Evolutionary conservation across 2,329 filamentous ascomycete species (phyloP).

Genomic region (Septoria petroselini): DNA sequence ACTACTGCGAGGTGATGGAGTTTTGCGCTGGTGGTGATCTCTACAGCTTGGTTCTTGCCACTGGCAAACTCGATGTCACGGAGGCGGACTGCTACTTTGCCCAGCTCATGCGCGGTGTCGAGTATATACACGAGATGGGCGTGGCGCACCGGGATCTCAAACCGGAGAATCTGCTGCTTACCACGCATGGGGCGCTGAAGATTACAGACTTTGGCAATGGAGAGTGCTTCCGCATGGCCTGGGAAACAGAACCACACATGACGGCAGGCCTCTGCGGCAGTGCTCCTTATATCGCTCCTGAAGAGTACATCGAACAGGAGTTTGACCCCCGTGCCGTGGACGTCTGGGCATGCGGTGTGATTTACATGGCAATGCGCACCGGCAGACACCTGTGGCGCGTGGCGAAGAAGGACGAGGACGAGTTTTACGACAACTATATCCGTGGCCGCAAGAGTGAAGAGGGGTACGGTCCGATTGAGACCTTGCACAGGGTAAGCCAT

Average conservation of each 20-base stretch:
- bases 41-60: conserved; percentile 87
- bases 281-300: conserved; percentile 93
- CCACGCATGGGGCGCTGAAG: conserved; percentile 86
- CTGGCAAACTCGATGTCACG: conserved; percentile 83
- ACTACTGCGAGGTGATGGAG: conserved; percentile 99
- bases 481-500: conserved; percentile 78
- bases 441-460: conserved; percentile 90
- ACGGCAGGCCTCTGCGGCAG: conserved; percentile 94
- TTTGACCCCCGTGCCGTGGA: conserved; percentile 98
- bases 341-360: conserved; percentile 96
- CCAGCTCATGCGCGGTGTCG: conserved; percentile 97
- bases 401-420: conserved; percentile 95
- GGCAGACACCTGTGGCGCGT: conserved; percentile 93
- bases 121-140: conserved; percentile 99
- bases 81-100: conserved; percentile 99
- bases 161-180: conserved; percentile 91
- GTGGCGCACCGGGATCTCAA: conserved; percentile 96
- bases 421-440: conserved; percentile 93
- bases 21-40: conserved; percentile 95
- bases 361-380: conserved; percentile 99
- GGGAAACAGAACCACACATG: conserved; percentile 98
- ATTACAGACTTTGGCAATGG: conserved; percentile 99
- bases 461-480: conserved; percentile 95
- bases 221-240: conserved; percentile 99
- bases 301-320: conserved; percentile 92